These are phyloP conservation scores for Euphorbia pulcherrima DNA, from an alignment of 345 rosid species.

Conservation along the genomic window DNA sequence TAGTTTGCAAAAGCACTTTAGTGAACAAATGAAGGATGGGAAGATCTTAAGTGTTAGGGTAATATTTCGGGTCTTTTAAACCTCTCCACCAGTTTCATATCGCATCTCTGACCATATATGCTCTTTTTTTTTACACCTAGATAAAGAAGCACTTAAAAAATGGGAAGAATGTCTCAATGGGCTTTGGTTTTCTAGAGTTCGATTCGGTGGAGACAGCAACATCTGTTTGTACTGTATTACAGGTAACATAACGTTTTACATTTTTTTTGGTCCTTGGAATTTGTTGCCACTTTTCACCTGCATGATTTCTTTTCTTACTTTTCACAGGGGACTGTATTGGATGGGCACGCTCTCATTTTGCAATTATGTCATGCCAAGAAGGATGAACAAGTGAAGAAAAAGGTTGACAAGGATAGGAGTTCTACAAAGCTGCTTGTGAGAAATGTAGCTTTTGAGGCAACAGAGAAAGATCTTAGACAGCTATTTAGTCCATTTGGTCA, in stretches of 20 bases:
- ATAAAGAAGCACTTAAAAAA: conserved; percentile 74
- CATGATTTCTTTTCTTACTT: not conserved
- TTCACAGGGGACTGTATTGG: conserved; percentile 79
- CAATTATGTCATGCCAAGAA: conserved; percentile 74
- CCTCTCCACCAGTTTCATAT: not conserved
- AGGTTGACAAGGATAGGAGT: conserved; percentile 54
- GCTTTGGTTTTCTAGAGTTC: conserved; percentile 88
- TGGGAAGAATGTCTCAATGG: conserved; percentile 77
- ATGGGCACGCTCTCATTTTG: conserved; percentile 86
- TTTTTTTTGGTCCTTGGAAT: not conserved
- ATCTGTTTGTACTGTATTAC: conserved; percentile 57
- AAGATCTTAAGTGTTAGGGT: conserved; percentile 75
- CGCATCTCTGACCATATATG: not conserved
- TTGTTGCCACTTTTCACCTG: not conserved
- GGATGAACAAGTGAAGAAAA: conserved; percentile 51
- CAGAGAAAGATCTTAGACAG: conserved; percentile 80
- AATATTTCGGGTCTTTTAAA: conserved; percentile 22
- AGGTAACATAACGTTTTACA: conserved; percentile 39
- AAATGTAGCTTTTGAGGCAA: conserved; percentile 96
- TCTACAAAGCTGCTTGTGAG: conserved; percentile 75
- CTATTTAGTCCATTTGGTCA: conserved; percentile 92
- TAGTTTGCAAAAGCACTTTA: conserved; percentile 63
- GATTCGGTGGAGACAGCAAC: conserved; percentile 78
- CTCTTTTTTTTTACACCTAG: conserved; percentile 32
- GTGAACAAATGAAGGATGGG: conserved; percentile 59